Percentiles rank a stretch among this genome's conserved stretches.
phyloP scores from a whole-genome alignment of 2,329 filamentous ascomycete species.

The Neopestalotiopsis clavispora region DNA sequence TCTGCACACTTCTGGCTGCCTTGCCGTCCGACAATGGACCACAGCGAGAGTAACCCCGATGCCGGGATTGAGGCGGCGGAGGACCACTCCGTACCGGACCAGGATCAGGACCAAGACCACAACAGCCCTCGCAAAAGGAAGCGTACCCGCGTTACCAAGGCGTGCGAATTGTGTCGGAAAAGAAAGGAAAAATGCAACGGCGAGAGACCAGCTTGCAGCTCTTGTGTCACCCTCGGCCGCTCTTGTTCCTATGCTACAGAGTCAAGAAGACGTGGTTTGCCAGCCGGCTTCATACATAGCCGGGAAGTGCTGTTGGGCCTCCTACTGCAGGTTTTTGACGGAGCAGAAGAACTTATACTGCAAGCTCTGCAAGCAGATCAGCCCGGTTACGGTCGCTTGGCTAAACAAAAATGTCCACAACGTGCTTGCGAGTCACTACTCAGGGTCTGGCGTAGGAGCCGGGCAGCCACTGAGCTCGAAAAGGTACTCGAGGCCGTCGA shows the following conservation, averaged over 20 bases:
- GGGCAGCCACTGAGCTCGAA: not conserved
- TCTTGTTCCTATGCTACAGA: slow-evolving; percentile 4
- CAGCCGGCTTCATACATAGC: not conserved
- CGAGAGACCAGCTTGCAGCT: not conserved
- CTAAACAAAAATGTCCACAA: not conserved
- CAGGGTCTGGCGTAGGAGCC: not conserved
- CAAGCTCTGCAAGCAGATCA: not conserved
- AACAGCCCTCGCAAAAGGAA: slow-evolving; percentile 1
- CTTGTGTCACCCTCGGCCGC: not conserved
- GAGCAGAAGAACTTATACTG: not conserved
- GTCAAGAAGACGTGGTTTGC: slow-evolving; percentile 4
- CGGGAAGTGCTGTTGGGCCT: slow-evolving; percentile 8
- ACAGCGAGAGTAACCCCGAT: not conserved
- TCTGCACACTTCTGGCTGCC: not conserved
- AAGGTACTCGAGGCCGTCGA: not conserved
- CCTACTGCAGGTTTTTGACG: not conserved
- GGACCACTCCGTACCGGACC: not conserved
- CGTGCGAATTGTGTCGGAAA: not conserved
- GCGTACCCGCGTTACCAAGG: not conserved
- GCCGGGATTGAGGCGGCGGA: not conserved
- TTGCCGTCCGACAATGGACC: not conserved
- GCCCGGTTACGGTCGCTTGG: not conserved
- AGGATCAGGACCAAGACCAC: not conserved
- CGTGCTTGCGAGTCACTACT: not conserved
- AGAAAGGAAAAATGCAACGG: slow-evolving; percentile 9